phyloP scores from a whole-genome alignment of 257 asterid species.

The Linderniella brevidens region DNA sequence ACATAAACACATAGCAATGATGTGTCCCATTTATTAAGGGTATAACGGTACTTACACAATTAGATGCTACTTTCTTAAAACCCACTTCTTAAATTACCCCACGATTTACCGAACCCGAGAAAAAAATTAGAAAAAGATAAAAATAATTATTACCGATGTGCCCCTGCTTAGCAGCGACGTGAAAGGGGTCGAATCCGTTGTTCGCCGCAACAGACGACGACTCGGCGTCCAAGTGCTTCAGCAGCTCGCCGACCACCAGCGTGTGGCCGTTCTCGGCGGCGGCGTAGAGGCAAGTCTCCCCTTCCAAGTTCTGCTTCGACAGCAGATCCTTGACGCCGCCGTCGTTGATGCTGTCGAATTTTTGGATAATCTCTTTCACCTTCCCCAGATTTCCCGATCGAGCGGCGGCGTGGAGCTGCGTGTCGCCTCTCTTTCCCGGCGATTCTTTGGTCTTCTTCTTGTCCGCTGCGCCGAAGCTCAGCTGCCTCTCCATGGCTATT shows the following conservation, averaged over 20 bases:
- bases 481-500: slow-evolving; percentile 84
- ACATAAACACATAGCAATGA: no score
- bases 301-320: slow-evolving; percentile 77
- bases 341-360: slow-evolving; percentile 19
- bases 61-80: no score
- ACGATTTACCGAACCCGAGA: background rate
- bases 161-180: slow-evolving; percentile 87
- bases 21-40: no score
- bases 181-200: slow-evolving; percentile 83
- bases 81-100: no score
- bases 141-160: slow-evolving; percentile 64
- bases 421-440: slow-evolving; percentile 86
- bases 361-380: slow-evolving; percentile 58
- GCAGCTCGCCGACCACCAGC: slow-evolving; percentile 54
- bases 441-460: slow-evolving; percentile 66
- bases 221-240: slow-evolving; percentile 64
- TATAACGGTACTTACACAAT: no score
- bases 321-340: slow-evolving; percentile 39
- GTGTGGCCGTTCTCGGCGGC: slow-evolving; percentile 81
- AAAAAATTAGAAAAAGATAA: no score
- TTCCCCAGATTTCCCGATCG: slow-evolving; percentile 72
- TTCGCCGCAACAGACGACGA: slow-evolving; percentile 57
- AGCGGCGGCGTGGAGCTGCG: slow-evolving; percentile 78
- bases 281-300: slow-evolving; percentile 80
- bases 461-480: slow-evolving; percentile 73